These are phyloP conservation scores for Fonsecaea erecta DNA, from an alignment of 2,329 filamentous ascomycete genomes.

Conservation along the genomic window DNA sequence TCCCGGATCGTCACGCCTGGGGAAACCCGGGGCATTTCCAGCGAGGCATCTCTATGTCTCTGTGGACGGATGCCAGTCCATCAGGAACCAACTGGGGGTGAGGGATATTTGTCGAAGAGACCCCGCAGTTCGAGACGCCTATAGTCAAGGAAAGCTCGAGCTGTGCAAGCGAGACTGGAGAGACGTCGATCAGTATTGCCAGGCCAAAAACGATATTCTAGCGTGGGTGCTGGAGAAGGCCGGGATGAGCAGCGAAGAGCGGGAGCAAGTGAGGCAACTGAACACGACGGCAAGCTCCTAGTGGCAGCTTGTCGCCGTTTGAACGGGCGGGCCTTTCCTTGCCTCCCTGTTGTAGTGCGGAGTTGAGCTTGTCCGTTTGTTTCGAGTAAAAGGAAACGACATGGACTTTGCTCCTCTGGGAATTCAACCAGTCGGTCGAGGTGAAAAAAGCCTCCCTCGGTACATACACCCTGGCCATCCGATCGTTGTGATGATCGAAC, in stretches of 20 bases:
- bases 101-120: constrained; percentile 44
- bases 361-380: neutral
- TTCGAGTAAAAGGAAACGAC: constrained; percentile 4
- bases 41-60: constrained; percentile 47
- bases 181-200: constrained; percentile 33
- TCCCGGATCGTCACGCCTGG: constrained; percentile 43
- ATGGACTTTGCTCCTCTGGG: neutral
- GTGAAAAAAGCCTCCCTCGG: neutral
- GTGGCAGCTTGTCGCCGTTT: neutral
- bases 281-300: constrained; percentile 19
- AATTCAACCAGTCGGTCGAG: neutral
- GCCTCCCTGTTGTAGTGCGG: neutral
- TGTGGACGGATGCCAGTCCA: constrained; percentile 42
- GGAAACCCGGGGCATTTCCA: constrained; percentile 40
- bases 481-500: neutral
- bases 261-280: constrained; percentile 24
- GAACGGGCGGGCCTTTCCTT: neutral
- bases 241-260: constrained; percentile 25
- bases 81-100: constrained; percentile 47
- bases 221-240: constrained; percentile 29
- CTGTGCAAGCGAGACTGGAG: constrained; percentile 29
- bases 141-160: constrained; percentile 27
- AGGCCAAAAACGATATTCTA: constrained; percentile 34
- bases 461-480: neutral
- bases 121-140: constrained; percentile 40